phyloP scores from a whole-genome alignment of 2,329 filamentous ascomycete species.

The Fusarium coffeatum region DNA sequence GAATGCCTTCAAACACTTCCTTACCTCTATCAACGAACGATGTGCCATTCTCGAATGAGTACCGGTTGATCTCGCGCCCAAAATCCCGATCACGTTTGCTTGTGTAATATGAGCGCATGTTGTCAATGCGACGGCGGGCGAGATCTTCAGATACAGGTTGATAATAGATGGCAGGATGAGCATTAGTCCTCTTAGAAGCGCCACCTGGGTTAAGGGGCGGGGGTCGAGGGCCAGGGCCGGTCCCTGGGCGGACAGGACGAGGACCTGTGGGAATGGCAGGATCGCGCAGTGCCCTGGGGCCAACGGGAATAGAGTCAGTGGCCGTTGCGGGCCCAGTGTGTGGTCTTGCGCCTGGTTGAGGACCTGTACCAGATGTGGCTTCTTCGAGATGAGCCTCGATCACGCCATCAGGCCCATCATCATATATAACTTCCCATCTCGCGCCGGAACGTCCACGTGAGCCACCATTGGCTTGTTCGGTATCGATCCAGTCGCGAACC shows the following conservation, averaged over 20 bases:
- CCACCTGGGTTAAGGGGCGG: conserved; percentile 36
- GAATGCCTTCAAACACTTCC: conserved; percentile 74
- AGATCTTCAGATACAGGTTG: conserved; percentile 73
- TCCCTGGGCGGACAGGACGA: conserved; percentile 52
- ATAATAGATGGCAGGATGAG: conserved; percentile 58
- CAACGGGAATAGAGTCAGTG: conserved; percentile 53
- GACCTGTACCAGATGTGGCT: conserved; percentile 36
- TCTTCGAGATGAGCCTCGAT: conserved; percentile 65
- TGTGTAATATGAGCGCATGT: conserved; percentile 62
- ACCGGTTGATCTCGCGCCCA: conserved; percentile 70
- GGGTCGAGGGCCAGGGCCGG: conserved; percentile 45
- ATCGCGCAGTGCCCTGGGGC: conserved; percentile 50
- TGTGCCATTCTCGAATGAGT: conserved; percentile 76
- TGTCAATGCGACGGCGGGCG: conserved; percentile 72
- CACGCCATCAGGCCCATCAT: conserved; percentile 64
- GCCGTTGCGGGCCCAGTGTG: conserved; percentile 38
- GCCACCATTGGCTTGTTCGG: conserved; percentile 65
- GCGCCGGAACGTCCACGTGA: conserved; percentile 54
- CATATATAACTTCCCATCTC: conserved; percentile 81
- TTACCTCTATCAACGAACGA: conserved; percentile 77
- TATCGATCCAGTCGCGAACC: conserved; percentile 78
- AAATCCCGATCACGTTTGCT: conserved; percentile 55
- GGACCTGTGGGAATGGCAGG: conserved; percentile 51
- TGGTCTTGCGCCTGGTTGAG: conserved; percentile 29
- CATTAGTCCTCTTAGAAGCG: conserved; percentile 52